Base-by-base conservation (phyloP, 176 grass and related monocot species). In the Typha latifolia region DNA sequence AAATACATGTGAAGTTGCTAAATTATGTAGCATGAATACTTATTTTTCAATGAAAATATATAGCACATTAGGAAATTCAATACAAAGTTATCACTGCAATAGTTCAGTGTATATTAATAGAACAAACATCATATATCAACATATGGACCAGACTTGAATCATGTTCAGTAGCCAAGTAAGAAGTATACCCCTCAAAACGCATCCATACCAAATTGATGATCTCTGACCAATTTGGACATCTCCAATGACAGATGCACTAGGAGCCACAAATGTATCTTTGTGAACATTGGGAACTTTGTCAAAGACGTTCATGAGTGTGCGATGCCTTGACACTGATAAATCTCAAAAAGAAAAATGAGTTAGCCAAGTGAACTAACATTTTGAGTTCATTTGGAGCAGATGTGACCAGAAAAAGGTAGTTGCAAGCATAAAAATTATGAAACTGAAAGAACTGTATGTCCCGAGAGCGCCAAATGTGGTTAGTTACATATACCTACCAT, bases 171-270 rank as follows among this genome's bases (percentile, higher is more conserved):
- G 14, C 22, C 52, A 47, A 48, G 2, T 26, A 62, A 82, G 37
- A 63, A 72, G 56, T 26, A 72, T 96, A 97, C 93, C 93, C 91
- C 93, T 91, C 72, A 97, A 78, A 75, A 97, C 66, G 62, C 84
- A 91, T 69, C 93, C 93, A 27, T 97, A 97, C 88, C 93, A 97
- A 85, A 97, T 83, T 27, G 93, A 97, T 16, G 93, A 92, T 78
- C 83, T 82, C 62, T 77, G 80, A 47, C 88, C 93, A 32, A 97
- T 85, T 81, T 86, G 72, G 57, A 97, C 93, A 78, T 97, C 93
- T 62, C 93, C 93, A 81, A 97, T 91, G 55, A 97, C 80, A 61
- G 88, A 72, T 34, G 93, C 88, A 73, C 85, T 89, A 19, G 93
- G 93, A 73, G 93, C 93, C 72, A 97, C 85, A 80, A 97, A 97